A percentile compares a stretch with the other conserved stretches of the same genome.
Conservation (phyloP, 352 stramenopile species). For the Blastocystis sp. region DNA sequence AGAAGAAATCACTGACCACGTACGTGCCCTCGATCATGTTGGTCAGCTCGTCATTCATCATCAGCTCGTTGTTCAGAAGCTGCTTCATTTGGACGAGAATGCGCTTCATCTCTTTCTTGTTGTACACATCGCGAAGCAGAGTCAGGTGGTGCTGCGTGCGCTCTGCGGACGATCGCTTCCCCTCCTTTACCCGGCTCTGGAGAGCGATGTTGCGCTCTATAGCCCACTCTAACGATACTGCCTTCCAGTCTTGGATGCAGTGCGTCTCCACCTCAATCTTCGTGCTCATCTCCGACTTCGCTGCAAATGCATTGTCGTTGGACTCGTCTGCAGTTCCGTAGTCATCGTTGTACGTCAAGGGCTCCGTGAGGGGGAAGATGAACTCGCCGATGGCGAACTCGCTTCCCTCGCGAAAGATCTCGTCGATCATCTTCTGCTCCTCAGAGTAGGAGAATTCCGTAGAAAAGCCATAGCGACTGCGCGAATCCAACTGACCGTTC, state of each 20-base stretch:
- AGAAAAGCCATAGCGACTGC: constrained; percentile 13
- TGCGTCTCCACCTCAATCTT: not conserved
- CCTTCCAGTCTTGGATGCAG: constrained; percentile 28
- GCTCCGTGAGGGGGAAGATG: constrained; percentile 66
- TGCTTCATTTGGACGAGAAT: constrained; percentile 79
- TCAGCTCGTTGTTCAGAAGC: constrained; percentile 80
- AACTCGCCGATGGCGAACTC: constrained; percentile 70
- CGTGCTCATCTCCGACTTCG: not conserved
- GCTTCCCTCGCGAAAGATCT: constrained; percentile 44
- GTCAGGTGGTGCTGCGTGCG: not conserved
- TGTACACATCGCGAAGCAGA: constrained; percentile 26
- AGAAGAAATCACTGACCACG: constrained; percentile 43
- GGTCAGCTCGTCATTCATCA: constrained; percentile 59
- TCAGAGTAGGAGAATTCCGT: constrained; percentile 59
- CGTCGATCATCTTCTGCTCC: constrained; percentile 67
- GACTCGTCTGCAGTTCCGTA: not conserved
- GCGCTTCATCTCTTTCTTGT: constrained; percentile 74
- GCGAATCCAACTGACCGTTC: not conserved
- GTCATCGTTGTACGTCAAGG: not conserved
- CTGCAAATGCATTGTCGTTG: not conserved
- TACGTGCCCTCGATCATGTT: constrained; percentile 39
- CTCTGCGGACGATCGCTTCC: not conserved
- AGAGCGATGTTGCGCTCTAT: not conserved
- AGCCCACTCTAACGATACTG: constrained; percentile 5
- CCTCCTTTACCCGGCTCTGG: not conserved